Evolutionary conservation across 495 filamentous ascomycete genomes (phyloP), one percentile per base, ranked within the genome.

Genomic region (Beverwykella pulmonaria): DNA sequence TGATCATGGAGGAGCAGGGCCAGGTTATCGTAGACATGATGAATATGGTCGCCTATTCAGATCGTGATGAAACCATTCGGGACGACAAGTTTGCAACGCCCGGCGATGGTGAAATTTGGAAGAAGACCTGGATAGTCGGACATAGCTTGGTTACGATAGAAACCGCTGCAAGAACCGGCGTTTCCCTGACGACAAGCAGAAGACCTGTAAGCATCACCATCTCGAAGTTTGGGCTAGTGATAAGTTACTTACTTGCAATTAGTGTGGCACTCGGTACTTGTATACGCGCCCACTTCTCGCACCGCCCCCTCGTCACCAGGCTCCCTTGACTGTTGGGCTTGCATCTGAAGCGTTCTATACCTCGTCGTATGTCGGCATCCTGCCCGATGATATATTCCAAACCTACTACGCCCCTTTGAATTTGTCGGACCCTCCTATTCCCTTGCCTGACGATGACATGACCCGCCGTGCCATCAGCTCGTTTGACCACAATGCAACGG

Each of bases 11-110:
- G 68, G 93, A 98, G 74, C 93, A 97, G 72, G 93, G 91, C 30
- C 87, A 93, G 62, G 91, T 97, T 14, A 93, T 93, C 23, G 87
- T 97, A 44, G 95, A 99, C 75, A 89, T 98, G 81, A 93, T 99
- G 90, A 92, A 97, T 70, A 83, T 92, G 63, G 88, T 92, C 41
- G 87, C 92, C 12, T 97, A 88, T 75, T 92, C 91, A 0, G 92
- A 97, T 75, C 82, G 90, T 56, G 90, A 87, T 62, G 86, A 89
- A 65, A 89, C 87, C 4, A 82, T 77, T 1, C 85, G 88, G 20
- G 87, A 91, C 60, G 85, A 86, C 14, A 80, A 85, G 6, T 89
- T 90, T 64, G 84, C 81, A 19, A 71, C 78, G 46, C 79, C 86
- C 9, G 79, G 80, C 10, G 88, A 90, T 74, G 91, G 89, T 6